A percentile compares a stretch with the other conserved stretches of the same genome.
Conservation (phyloP, 2,329 filamentous ascomycete genomes). For the Calonectria hongkongensis region DNA sequence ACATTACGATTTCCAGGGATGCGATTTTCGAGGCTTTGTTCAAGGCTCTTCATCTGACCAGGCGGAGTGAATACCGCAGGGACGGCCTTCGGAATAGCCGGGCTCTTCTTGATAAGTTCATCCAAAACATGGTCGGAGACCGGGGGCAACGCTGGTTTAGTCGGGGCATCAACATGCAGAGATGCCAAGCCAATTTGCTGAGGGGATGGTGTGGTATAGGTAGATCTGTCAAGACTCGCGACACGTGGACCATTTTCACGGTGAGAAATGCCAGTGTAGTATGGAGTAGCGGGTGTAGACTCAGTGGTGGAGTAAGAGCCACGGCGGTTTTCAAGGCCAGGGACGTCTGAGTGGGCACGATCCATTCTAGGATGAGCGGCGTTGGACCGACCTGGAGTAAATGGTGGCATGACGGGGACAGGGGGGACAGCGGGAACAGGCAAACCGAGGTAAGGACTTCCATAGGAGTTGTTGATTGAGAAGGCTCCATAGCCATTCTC, state of each 20-base stretch:
- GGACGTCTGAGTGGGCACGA: conserved; percentile 72
- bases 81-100: conserved; percentile 89
- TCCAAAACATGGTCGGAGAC: conserved; percentile 74
- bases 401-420: conserved; percentile 58
- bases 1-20: conserved; percentile 96
- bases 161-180: conserved; percentile 62
- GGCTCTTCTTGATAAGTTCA: conserved; percentile 82
- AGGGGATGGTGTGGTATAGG: conserved; percentile 81
- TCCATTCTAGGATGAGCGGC: conserved; percentile 68
- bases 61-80: conserved; percentile 91
- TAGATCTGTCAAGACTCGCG: conserved; percentile 76
- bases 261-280: conserved; percentile 75
- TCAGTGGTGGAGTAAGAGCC: conserved; percentile 82
- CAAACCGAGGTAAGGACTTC: conserved; percentile 61
- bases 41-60: conserved; percentile 90
- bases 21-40: conserved; percentile 95
- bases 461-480: conserved; percentile 59
- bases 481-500: conserved; percentile 60
- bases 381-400: conserved; percentile 70
- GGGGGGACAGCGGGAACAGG: conserved; percentile 61
- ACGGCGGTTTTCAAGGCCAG: conserved; percentile 78
- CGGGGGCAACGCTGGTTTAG: conserved; percentile 64
- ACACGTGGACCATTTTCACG: conserved; percentile 77
- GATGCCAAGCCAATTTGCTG: conserved; percentile 71
- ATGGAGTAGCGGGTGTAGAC: conserved; percentile 79